A percentile compares a stretch with the other conserved stretches of the same genome.
Conservation (phyloP, 805 yeast genomes). For the Ogataea chonburiensis region DNA sequence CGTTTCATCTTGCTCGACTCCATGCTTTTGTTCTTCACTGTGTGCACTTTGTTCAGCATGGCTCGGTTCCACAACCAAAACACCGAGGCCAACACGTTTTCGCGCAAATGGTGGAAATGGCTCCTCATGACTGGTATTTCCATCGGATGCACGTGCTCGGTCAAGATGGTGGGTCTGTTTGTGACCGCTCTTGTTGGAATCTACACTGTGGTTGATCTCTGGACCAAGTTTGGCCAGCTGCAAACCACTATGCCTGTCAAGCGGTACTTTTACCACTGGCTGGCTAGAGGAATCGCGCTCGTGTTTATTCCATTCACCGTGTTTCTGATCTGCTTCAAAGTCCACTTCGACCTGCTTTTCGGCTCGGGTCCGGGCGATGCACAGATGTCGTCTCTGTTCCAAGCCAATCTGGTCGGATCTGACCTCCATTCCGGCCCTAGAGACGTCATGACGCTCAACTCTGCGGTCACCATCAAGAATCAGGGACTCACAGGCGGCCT, state of each 20-base stretch:
- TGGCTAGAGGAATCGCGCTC: slow-evolving; percentile 60
- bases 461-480: slow-evolving; percentile 61
- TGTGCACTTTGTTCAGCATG: slow-evolving; percentile 73
- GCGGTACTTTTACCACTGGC: slow-evolving; percentile 61
- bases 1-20: slow-evolving; percentile 91
- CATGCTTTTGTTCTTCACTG: slow-evolving; percentile 84
- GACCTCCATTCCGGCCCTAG: slow-evolving; percentile 66
- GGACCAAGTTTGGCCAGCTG: slow-evolving; percentile 81
- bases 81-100: slow-evolving; percentile 47
- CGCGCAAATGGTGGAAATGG: slow-evolving; percentile 94
- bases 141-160: slow-evolving; percentile 88
- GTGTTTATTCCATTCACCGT: slow-evolving; percentile 62
- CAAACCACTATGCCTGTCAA: slow-evolving; percentile 45
- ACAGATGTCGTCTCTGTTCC: slow-evolving; percentile 84
- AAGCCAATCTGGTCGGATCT: slow-evolving; percentile 74
- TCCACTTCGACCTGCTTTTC: slow-evolving; percentile 71
- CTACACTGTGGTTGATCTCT: slow-evolving; percentile 83
- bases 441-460: slow-evolving; percentile 56
- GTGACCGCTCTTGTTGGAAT: slow-evolving; percentile 86
- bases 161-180: slow-evolving; percentile 95
- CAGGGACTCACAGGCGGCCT: slow-evolving; percentile 73
- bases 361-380: slow-evolving; percentile 89
- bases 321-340: slow-evolving; percentile 65
- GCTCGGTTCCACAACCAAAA: slow-evolving; percentile 67
- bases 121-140: slow-evolving; percentile 75